Conservation (phyloP, 2,329 filamentous ascomycete genomes). For the Aureobasidium sp. region DNA sequence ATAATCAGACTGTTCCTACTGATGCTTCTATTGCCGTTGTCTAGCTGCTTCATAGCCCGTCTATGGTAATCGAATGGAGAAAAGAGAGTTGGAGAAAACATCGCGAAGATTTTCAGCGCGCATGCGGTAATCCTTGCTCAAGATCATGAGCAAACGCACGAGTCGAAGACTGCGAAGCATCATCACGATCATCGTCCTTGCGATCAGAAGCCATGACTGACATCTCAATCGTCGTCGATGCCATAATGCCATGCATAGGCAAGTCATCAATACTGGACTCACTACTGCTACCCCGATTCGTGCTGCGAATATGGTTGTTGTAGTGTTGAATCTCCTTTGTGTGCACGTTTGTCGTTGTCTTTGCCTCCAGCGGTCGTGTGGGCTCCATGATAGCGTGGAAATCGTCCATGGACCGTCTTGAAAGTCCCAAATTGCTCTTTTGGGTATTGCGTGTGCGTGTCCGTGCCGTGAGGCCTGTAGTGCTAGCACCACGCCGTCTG, state of each 20-base stretch:
- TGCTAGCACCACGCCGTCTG: not conserved
- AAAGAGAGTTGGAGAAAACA: not conserved
- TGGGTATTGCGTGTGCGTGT: constrained; percentile 1
- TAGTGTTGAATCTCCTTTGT: not conserved
- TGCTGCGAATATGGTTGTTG: not conserved
- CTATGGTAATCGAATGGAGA: not conserved
- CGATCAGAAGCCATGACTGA: constrained; percentile 6
- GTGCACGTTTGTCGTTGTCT: not conserved
- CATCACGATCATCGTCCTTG: constrained; percentile 2
- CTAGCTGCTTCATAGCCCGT: not conserved
- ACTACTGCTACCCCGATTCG: not conserved
- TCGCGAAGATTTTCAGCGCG: not conserved
- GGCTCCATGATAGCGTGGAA: constrained; percentile 9
- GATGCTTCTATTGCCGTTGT: not conserved
- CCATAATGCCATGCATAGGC: constrained; percentile 13
- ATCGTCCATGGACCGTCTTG: constrained; percentile 5
- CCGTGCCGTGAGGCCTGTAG: not conserved
- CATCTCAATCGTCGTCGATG: constrained; percentile 18
- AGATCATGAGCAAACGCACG: not conserved
- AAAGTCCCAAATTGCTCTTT: constrained; percentile 5
- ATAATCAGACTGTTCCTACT: not conserved
- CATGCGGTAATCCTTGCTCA: not conserved
- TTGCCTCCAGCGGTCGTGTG: not conserved
- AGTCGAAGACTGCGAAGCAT: constrained; percentile 3
- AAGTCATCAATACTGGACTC: constrained; percentile 13